Conservation (phyloP, 192 early-diverging fungal genomes). For the Rhizophagus prolifer region DNA sequence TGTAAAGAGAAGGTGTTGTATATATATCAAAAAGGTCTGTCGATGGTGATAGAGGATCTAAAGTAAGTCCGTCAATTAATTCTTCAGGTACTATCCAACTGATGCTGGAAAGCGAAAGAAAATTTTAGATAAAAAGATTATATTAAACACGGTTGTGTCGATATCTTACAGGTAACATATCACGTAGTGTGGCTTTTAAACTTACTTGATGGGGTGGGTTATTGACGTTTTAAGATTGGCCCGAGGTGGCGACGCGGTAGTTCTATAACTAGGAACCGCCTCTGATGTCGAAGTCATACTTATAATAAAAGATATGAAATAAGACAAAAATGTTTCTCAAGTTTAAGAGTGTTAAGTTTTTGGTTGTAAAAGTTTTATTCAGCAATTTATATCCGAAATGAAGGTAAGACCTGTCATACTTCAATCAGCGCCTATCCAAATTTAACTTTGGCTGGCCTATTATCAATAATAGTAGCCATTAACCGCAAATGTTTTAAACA, state of each 20-base stretch:
- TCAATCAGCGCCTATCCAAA: not conserved
- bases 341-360: too few species aligned
- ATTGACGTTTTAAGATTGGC: constrained; percentile 21
- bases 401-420: not conserved
- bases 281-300: constrained; percentile 10
- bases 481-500: not conserved
- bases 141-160: not conserved
- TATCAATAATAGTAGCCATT: not conserved
- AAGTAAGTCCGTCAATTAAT: not conserved
- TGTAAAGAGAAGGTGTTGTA: constrained; percentile 2
- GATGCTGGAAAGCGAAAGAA: not conserved
- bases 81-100: constrained; percentile 27
- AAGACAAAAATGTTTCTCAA: too few species aligned
- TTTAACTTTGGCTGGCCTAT: not conserved
- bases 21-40: constrained; percentile 27
- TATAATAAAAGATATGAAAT: too few species aligned
- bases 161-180: not conserved
- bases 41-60: not conserved
- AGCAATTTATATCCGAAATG: not conserved
- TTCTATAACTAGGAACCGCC: constrained; percentile 1
- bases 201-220: constrained; percentile 28
- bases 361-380: not conserved
- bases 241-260: not conserved
- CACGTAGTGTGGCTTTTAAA: not conserved
- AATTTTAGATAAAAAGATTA: not conserved